Conservation (phyloP, 1,284 basidiomycete species). For the Melampsora larici-populina region DNA sequence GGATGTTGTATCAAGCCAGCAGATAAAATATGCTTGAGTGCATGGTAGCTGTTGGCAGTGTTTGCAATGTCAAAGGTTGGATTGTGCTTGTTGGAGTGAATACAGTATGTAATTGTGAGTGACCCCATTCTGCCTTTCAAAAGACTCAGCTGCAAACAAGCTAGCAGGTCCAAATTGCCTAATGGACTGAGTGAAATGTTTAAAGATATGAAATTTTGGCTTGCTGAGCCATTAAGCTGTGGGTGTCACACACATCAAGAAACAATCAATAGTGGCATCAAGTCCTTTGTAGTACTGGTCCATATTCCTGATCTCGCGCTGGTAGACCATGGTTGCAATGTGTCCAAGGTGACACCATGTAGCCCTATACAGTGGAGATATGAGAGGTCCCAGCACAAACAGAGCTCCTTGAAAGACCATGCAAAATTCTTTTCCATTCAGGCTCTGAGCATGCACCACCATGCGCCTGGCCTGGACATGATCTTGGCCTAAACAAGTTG, state of each 20-base stretch:
- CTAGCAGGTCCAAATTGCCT: background rate
- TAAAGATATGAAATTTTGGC: slow-evolving; percentile 14
- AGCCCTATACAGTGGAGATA: background rate
- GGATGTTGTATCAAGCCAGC: background rate
- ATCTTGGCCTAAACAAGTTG: background rate
- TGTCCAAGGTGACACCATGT: background rate
- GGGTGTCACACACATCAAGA: background rate
- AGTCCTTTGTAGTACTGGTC: background rate
- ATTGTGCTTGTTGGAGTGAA: slow-evolving; percentile 4
- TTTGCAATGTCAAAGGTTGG: background rate
- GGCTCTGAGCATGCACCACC: background rate
- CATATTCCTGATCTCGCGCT: background rate
- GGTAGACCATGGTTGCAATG: background rate
- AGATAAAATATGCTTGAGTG: background rate
- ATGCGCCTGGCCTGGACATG: background rate
- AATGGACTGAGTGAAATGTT: slow-evolving; percentile 11
- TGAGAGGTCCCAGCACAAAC: slow-evolving; percentile 7
- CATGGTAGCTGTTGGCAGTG: background rate
- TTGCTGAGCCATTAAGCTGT: slow-evolving; percentile 10
- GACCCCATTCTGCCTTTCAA: slow-evolving; percentile 9
- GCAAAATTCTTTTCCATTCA: background rate
- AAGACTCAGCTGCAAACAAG: slow-evolving; percentile 15
- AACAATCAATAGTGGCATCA: background rate
- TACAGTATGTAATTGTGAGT: background rate
- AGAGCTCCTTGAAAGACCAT: background rate